Conservation (phyloP, 139 green algal species). For the Chlorella sorokiniana region DNA sequence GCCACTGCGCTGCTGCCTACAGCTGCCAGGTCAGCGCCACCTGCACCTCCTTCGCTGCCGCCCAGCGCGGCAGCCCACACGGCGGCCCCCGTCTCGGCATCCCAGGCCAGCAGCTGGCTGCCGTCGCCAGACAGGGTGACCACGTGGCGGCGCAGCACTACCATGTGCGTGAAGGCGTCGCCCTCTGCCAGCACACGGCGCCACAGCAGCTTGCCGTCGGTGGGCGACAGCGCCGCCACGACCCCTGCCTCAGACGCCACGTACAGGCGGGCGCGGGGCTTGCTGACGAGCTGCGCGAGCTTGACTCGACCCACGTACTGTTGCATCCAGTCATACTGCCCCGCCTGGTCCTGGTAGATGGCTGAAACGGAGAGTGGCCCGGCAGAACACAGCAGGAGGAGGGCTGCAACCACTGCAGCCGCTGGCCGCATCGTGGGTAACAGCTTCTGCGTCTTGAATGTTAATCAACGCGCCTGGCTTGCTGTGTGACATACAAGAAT, state of each 20-base stretch:
- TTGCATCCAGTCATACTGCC: constrained; percentile 75
- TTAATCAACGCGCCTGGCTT: not conserved
- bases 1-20: not conserved
- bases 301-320: constrained; percentile 63
- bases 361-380: not conserved
- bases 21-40: not conserved
- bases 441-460: not conserved
- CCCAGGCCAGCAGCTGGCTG: constrained; percentile 53
- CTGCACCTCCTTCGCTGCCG: not conserved
- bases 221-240: constrained; percentile 60
- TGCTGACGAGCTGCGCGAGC: constrained; percentile 41
- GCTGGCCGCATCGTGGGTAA: not conserved
- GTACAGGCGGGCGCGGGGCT: constrained; percentile 45
- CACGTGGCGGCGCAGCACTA: constrained; percentile 23
- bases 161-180: constrained; percentile 3
- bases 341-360: constrained; percentile 75
- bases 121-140: constrained; percentile 39
- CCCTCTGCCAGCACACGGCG: constrained; percentile 47
- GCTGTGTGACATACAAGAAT: not conserved
- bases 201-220: constrained; percentile 69
- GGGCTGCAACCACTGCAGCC: not conserved
- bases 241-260: constrained; percentile 55
- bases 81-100: constrained; percentile 48
- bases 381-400: not conserved
- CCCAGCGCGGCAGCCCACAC: constrained; percentile 42